Evolutionary conservation across 257 asterid species (phyloP).

Genomic region (Lantana camara): DNA sequence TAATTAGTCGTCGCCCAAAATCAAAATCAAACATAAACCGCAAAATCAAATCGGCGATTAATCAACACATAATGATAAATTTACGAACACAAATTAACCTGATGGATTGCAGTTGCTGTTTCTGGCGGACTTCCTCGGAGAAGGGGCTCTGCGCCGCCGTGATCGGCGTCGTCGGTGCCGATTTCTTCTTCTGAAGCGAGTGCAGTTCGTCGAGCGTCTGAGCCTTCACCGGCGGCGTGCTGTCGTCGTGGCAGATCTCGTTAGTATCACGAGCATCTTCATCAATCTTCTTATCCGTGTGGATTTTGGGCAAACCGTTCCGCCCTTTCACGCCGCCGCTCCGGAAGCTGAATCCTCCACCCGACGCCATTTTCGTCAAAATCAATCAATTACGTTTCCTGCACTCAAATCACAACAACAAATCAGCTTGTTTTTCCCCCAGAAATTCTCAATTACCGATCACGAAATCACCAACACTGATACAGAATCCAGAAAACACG

Average conservation of each 20-base stretch:
- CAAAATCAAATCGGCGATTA: neutral
- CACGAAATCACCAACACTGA: too few species aligned
- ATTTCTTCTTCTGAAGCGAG: slow-evolving; percentile 86
- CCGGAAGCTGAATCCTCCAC: slow-evolving; percentile 58
- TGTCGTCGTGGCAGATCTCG: slow-evolving; percentile 80
- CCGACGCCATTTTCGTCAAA: slow-evolving; percentile 36
- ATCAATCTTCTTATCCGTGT: slow-evolving; percentile 53
- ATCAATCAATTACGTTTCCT: too few species aligned
- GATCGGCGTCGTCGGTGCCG: slow-evolving; percentile 81
- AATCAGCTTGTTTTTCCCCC: too few species aligned
- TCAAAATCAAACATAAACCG: too few species aligned
- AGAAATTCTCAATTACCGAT: too few species aligned
- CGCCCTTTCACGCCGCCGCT: slow-evolving; percentile 43
- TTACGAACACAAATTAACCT: slow-evolving; percentile 44
- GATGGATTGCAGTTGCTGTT: slow-evolving; percentile 86
- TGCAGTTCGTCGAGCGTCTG: slow-evolving; percentile 81
- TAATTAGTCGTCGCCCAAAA: too few species aligned
- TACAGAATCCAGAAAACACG: too few species aligned
- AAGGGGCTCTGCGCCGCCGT: slow-evolving; percentile 49
- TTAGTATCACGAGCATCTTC: slow-evolving; percentile 30
- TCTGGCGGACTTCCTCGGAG: slow-evolving; percentile 67
- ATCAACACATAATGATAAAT: too few species aligned
- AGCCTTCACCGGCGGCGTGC: slow-evolving; percentile 73
- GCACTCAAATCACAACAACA: too few species aligned
- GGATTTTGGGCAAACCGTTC: slow-evolving; percentile 63